phyloP scores from a whole-genome alignment of 805 yeast genomes.

The Kazachstania psychrophila region DNA sequence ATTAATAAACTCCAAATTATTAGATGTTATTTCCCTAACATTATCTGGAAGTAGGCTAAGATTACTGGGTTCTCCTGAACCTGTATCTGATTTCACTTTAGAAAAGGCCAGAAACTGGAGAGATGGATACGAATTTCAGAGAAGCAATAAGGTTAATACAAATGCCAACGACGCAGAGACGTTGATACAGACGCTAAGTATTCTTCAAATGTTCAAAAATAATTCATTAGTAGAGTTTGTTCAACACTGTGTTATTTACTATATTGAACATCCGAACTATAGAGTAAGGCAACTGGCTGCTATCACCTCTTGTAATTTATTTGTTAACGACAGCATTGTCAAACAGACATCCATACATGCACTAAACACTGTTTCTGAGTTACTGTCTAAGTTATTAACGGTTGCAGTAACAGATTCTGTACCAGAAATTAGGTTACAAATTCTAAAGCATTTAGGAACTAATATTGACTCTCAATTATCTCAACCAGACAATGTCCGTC shows the following conservation, averaged over 20 bases:
- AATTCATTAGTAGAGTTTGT: slow-evolving; percentile 79
- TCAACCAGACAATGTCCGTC: slow-evolving; percentile 78
- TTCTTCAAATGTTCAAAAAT: slow-evolving; percentile 58
- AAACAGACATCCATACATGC: slow-evolving; percentile 75
- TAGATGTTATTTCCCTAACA: slow-evolving; percentile 61
- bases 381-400: slow-evolving; percentile 65
- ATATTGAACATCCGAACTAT: slow-evolving; percentile 67
- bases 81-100: slow-evolving; percentile 45
- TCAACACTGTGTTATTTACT: slow-evolving; percentile 64
- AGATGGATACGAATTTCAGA: slow-evolving; percentile 58
- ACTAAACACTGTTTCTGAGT: slow-evolving; percentile 70
- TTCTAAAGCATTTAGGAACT: slow-evolving; percentile 59
- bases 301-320: slow-evolving; percentile 65
- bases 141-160: slow-evolving; percentile 38
- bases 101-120: slow-evolving; percentile 67
- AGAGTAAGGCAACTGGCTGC: slow-evolving; percentile 77
- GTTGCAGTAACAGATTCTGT: slow-evolving; percentile 81
- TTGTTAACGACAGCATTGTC: slow-evolving; percentile 69
- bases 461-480: slow-evolving; percentile 82
- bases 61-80: slow-evolving; percentile 80
- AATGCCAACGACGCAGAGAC: slow-evolving; percentile 40
- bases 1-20: slow-evolving; percentile 55
- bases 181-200: slow-evolving; percentile 68
- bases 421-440: slow-evolving; percentile 72
- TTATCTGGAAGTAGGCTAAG: slow-evolving; percentile 69